These are phyloP conservation scores for Phellinidium pouzarii DNA, from an alignment of 1,284 basidiomycete genomes.

Conservation along the genomic window DNA sequence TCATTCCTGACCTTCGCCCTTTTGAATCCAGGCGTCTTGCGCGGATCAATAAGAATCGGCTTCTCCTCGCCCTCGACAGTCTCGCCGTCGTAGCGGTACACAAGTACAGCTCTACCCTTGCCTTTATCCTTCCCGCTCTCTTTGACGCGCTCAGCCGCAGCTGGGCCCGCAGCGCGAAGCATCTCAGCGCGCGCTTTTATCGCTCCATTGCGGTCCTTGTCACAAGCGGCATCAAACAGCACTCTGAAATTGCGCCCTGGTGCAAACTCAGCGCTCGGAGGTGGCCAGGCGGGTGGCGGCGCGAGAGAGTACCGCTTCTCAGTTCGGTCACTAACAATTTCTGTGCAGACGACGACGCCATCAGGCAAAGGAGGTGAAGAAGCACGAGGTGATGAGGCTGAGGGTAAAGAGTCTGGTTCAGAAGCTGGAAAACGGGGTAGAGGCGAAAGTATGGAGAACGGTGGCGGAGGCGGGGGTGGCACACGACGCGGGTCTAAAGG, in stretches of 20 bases:
- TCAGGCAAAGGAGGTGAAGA: slow-evolving; percentile 23
- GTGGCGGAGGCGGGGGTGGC: slow-evolving; percentile 22
- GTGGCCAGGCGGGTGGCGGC: slow-evolving; percentile 40
- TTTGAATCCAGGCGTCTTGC: slow-evolving; percentile 38
- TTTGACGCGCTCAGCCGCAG: slow-evolving; percentile 39
- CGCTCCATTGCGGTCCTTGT: slow-evolving; percentile 36
- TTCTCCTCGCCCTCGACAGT: slow-evolving; percentile 42
- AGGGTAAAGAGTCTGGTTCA: slow-evolving; percentile 22
- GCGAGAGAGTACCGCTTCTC: slow-evolving; percentile 31
- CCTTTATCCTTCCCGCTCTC: slow-evolving; percentile 62
- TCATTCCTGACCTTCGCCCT: slow-evolving; percentile 32
- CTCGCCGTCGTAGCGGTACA: slow-evolving; percentile 52
- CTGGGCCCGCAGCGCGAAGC: slow-evolving; percentile 35
- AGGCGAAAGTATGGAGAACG: slow-evolving; percentile 23
- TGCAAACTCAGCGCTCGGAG: slow-evolving; percentile 39
- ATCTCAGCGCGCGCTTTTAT: slow-evolving; percentile 48
- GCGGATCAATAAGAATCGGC: slow-evolving; percentile 47
- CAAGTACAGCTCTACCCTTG: slow-evolving; percentile 23
- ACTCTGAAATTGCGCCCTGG: slow-evolving; percentile 47
- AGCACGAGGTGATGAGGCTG: slow-evolving; percentile 24
- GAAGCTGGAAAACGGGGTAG: slow-evolving; percentile 28
- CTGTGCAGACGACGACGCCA: slow-evolving; percentile 15
- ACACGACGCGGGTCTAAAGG: slow-evolving; percentile 21
- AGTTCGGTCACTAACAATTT: slow-evolving; percentile 19
- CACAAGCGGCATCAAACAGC: slow-evolving; percentile 52